phyloP scores from a whole-genome alignment of 2,329 filamentous ascomycete genomes.

The Hypoxylon sp. region DNA sequence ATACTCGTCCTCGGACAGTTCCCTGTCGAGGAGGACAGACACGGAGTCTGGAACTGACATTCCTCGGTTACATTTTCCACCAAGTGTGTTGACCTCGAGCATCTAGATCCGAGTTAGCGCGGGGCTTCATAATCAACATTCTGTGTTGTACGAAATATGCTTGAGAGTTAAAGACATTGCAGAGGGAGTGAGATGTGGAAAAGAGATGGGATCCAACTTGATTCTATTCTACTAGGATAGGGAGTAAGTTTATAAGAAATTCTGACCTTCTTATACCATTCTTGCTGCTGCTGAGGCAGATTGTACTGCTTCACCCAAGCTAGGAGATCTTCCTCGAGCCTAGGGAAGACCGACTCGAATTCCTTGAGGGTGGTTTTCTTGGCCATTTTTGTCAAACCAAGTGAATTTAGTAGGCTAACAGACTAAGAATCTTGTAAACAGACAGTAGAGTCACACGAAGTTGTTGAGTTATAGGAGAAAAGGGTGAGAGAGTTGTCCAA shows the following conservation, averaged over 20 bases:
- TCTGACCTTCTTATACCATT: conserved; percentile 87
- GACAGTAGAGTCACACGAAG: not conserved
- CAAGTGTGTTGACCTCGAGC: conserved; percentile 87
- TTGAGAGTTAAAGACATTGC: conserved; percentile 33
- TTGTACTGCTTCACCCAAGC: conserved; percentile 86
- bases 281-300: conserved; percentile 81
- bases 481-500: not conserved
- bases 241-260: conserved; percentile 1
- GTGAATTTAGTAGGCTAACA: not conserved
- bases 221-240: conserved; percentile 18
- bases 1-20: conserved; percentile 86
- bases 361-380: conserved; percentile 84
- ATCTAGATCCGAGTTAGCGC: conserved; percentile 66
- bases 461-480: not conserved
- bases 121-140: conserved; percentile 19
- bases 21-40: conserved; percentile 79
- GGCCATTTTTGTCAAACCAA: conserved; percentile 65
- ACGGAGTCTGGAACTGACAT: conserved; percentile 97
- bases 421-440: not conserved
- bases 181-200: conserved; percentile 24
- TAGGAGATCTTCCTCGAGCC: conserved; percentile 85
- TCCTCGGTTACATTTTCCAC: conserved; percentile 98
- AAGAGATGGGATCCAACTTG: not conserved
- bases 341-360: conserved; percentile 92
- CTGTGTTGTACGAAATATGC: conserved; percentile 2